Conservation (phyloP, 1,284 basidiomycete genomes). For the Boletus semigastroideus region DNA sequence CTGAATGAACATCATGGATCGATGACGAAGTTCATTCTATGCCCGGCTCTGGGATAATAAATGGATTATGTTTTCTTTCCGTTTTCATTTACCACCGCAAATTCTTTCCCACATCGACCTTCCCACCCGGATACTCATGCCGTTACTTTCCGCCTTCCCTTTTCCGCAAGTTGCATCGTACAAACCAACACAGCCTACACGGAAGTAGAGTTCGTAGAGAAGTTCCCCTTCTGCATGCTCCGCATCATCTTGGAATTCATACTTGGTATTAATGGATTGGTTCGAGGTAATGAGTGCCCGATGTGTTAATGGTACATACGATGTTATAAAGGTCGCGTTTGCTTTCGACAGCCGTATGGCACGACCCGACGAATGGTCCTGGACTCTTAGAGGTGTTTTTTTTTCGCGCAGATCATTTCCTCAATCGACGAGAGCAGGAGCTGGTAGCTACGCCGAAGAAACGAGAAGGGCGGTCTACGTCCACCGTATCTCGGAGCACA, state of each 20-base stretch:
- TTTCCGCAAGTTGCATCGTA: conserved; percentile 3
- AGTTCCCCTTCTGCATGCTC: conserved; percentile 1
- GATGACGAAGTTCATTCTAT: conserved; percentile 9
- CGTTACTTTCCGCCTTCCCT: neutral
- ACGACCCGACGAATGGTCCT: too few species aligned
- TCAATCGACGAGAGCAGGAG: too few species aligned
- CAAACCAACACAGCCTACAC: neutral
- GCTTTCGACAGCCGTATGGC: too few species aligned
- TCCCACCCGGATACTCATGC: neutral
- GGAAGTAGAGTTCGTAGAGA: conserved; percentile 6
- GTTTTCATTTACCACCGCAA: neutral
- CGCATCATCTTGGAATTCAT: neutral
- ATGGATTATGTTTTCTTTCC: neutral
- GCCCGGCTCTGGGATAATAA: neutral
- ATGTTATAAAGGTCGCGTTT: neutral
- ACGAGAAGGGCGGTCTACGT: too few species aligned
- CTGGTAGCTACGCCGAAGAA: too few species aligned
- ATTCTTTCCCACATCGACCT: neutral
- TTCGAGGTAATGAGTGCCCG: neutral
- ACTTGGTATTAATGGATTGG: neutral
- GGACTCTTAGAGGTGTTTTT: too few species aligned
- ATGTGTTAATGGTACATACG: neutral
- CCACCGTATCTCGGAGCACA: too few species aligned
- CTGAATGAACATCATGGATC: conserved; percentile 7
- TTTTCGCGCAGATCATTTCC: too few species aligned